Conservation (phyloP, 1,284 basidiomycete genomes). For the Mycena sp. region DNA sequence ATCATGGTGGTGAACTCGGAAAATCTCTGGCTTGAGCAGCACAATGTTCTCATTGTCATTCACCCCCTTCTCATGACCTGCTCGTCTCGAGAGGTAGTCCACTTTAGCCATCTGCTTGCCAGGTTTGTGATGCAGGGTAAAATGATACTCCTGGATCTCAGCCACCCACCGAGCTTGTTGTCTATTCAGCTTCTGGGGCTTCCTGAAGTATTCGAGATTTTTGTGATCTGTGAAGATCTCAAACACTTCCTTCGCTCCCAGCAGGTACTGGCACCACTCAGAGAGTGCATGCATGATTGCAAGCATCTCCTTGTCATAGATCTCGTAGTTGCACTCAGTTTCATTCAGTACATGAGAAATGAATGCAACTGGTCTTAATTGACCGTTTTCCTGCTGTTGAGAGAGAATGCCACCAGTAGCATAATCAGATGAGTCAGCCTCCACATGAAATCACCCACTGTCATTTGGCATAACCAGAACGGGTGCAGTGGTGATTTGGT, state of each 20-base stretch:
- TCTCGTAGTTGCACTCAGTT: slow-evolving; percentile 30
- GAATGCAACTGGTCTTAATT: slow-evolving; percentile 26
- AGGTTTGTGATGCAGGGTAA: background rate
- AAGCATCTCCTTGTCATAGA: slow-evolving; percentile 39
- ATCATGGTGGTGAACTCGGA: background rate
- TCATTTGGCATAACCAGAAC: too few species aligned
- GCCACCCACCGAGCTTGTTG: slow-evolving; percentile 53
- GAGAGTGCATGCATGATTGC: slow-evolving; percentile 33
- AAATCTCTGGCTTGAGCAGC: background rate
- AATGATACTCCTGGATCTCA: slow-evolving; percentile 40
- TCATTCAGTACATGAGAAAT: slow-evolving; percentile 22
- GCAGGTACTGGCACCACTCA: slow-evolving; percentile 37
- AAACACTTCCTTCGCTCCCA: slow-evolving; percentile 32
- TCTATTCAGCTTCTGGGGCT: slow-evolving; percentile 45
- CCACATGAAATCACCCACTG: too few species aligned
- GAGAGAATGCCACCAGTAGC: too few species aligned
- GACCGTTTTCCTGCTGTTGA: too few species aligned
- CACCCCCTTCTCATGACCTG: background rate
- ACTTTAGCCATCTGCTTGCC: background rate
- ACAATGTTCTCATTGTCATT: background rate
- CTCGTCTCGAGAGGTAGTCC: background rate
- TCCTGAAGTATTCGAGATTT: slow-evolving; percentile 41
- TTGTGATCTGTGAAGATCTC: slow-evolving; percentile 43
- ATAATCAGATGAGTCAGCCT: too few species aligned
- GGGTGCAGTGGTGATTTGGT: too few species aligned